Evolutionary conservation across 441 rosid genomes (phyloP).

Genomic region (Kokia cookei): DNA sequence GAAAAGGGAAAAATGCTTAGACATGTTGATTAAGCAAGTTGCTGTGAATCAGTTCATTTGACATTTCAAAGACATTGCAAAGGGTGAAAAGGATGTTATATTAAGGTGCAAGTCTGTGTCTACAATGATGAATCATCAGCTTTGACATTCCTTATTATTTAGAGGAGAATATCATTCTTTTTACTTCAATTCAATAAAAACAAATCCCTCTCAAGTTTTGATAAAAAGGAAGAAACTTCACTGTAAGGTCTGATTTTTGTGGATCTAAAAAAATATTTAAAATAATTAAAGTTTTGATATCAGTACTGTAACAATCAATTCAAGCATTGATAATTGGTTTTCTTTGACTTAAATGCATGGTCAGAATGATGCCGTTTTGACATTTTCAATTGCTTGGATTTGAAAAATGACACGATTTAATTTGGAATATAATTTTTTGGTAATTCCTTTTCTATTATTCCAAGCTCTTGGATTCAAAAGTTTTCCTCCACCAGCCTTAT

Average conservation of each 20-base stretch:
- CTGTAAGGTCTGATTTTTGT: too few species aligned
- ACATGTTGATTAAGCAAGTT: constrained; percentile 7
- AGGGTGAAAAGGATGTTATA: background rate
- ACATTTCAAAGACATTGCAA: background rate
- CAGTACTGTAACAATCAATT: background rate
- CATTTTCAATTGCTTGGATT: background rate
- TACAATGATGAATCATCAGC: background rate
- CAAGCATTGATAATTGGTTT: background rate
- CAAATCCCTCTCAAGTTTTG: background rate
- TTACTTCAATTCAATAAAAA: background rate
- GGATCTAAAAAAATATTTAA: background rate
- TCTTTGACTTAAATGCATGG: background rate
- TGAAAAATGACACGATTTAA: background rate
- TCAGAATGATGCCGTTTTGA: background rate
- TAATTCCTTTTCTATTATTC: constrained; percentile 9
- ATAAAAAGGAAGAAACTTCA: too few species aligned
- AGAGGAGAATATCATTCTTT: background rate
- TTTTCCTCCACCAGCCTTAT: constrained; percentile 4
- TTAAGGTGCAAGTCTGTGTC: background rate
- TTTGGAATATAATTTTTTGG: background rate
- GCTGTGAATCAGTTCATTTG: constrained; percentile 19
- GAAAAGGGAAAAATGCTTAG: background rate
- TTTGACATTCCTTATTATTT: background rate
- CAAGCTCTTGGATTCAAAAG: constrained; percentile 29
- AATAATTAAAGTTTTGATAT: too few species aligned